phyloP scores from a whole-genome alignment of 2,329 filamentous ascomycete genomes.

The Elsinoe batatas region DNA sequence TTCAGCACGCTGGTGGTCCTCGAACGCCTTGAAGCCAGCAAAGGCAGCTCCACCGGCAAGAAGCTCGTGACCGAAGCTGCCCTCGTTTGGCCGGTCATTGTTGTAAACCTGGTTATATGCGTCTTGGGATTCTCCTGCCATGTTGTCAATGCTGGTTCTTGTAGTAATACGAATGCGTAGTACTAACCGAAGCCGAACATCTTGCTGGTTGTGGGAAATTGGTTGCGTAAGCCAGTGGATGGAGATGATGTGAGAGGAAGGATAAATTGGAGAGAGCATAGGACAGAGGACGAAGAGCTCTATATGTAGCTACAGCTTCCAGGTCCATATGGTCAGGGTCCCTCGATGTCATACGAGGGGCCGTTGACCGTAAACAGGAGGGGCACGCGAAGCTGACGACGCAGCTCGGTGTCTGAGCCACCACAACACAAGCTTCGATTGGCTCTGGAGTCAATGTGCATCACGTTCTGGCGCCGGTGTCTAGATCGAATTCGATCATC shows the following conservation, averaged over 20 bases:
- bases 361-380: conserved; percentile 5
- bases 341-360: conserved; percentile 3
- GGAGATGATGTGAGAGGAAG: no score
- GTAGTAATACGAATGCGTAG: neutral
- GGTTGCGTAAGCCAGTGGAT: no score
- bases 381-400: conserved; percentile 10
- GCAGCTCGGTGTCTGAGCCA: conserved; percentile 3
- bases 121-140: conserved; percentile 41
- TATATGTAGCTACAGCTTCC: conserved; percentile 13
- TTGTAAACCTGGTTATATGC: conserved; percentile 48
- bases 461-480: neutral
- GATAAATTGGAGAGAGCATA: no score
- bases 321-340: neutral
- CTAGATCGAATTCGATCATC: conserved; percentile 2
- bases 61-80: conserved; percentile 61
- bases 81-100: conserved; percentile 44
- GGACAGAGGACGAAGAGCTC: conserved; percentile 36
- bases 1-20: conserved; percentile 61
- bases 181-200: conserved; percentile 39
- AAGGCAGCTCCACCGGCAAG: conserved; percentile 68
- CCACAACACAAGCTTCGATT: neutral
- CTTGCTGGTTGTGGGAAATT: conserved; percentile 19
- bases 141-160: neutral
- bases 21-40: conserved; percentile 68
- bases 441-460: neutral